A percentile compares a stretch with the other conserved stretches of the same genome.
Conservation (phyloP, 2,329 filamentous ascomycete genomes). For the Aspergillus sp. region DNA sequence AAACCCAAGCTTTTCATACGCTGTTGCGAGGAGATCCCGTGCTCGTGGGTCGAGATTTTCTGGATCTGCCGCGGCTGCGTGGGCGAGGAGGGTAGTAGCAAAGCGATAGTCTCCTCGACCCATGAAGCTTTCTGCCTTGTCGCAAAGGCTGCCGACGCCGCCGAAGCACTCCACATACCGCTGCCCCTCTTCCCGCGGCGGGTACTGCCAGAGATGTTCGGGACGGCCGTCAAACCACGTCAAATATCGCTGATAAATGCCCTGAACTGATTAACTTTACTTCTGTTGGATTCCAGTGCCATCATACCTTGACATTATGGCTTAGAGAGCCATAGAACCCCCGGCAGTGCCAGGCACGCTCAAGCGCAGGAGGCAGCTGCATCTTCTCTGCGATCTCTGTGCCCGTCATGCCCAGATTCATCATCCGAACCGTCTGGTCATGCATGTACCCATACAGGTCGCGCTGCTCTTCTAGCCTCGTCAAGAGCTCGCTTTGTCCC, state of each 20-base stretch:
- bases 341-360: slow-evolving; percentile 30
- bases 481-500: slow-evolving; percentile 27
- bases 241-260: slow-evolving; percentile 37
- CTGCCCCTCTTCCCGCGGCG: slow-evolving; percentile 32
- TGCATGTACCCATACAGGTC: slow-evolving; percentile 44
- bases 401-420: slow-evolving; percentile 40
- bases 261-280: background rate
- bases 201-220: slow-evolving; percentile 38
- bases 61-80: slow-evolving; percentile 32
- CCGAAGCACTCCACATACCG: slow-evolving; percentile 42
- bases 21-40: slow-evolving; percentile 24
- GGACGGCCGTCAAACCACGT: slow-evolving; percentile 37
- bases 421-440: slow-evolving; percentile 41
- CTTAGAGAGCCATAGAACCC: slow-evolving; percentile 41
- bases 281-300: background rate
- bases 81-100: slow-evolving; percentile 40
- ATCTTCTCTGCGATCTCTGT: slow-evolving; percentile 44
- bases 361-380: slow-evolving; percentile 32
- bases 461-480: slow-evolving; percentile 35
- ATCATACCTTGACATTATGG: slow-evolving; percentile 39
- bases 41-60: slow-evolving; percentile 11
- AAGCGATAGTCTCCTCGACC: slow-evolving; percentile 38
- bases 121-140: slow-evolving; percentile 29
- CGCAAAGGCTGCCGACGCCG: slow-evolving; percentile 31
- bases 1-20: slow-evolving; percentile 37